Evolutionary conservation across 768 basidiomycete genomes (phyloP).

Genomic region (Cystobasidium ongulense): DNA sequence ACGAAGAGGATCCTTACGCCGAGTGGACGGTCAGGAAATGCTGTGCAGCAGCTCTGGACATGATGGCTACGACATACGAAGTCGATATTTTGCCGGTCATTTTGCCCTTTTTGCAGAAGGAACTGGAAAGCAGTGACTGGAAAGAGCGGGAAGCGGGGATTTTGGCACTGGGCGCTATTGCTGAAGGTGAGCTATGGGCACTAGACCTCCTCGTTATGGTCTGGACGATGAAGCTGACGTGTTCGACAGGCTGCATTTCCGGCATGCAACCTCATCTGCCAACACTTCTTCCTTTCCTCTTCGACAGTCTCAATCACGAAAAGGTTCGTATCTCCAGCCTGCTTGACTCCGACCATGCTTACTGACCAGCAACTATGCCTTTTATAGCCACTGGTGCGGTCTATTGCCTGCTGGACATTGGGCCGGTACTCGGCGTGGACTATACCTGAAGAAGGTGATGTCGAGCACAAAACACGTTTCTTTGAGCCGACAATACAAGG

Average conservation of each 20-base stretch:
- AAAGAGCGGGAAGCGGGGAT: constrained; percentile 90
- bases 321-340: constrained; percentile 56
- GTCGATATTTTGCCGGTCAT: constrained; percentile 81
- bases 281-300: constrained; percentile 85
- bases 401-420: constrained; percentile 99
- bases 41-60: constrained; percentile 92
- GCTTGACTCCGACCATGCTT: neutral
- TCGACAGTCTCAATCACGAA: constrained; percentile 77
- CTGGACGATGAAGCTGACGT: neutral
- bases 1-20: constrained; percentile 91
- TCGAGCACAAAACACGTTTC: constrained; percentile 75
- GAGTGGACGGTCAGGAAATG: constrained; percentile 99
- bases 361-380: neutral
- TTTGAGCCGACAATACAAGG: constrained; percentile 99
- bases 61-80: constrained; percentile 85
- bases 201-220: neutral
- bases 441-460: constrained; percentile 56
- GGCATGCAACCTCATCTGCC: constrained; percentile 88
- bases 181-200: constrained; percentile 81
- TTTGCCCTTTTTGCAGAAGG: constrained; percentile 79
- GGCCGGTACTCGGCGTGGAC: constrained; percentile 98
- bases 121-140: constrained; percentile 89
- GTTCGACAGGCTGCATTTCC: constrained; percentile 75
- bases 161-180: constrained; percentile 92
- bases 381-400: constrained; percentile 79